Evolutionary conservation across 2,329 filamentous ascomycete species (phyloP), one percentile per base, ranked within the genome.

Genomic region (Tothia fuscella): DNA sequence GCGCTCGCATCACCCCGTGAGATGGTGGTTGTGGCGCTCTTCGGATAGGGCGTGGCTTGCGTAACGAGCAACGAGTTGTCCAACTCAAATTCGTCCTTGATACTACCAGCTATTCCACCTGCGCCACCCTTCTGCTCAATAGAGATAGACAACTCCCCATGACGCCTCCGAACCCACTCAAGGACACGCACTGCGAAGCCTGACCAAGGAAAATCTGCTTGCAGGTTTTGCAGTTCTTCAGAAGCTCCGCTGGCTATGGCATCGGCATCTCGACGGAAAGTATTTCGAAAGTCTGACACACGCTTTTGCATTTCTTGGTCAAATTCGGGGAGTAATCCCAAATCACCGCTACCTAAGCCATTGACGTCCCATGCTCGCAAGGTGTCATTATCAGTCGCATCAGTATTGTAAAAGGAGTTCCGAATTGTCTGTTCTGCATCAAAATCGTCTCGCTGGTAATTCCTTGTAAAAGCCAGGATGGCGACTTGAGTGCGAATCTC

Each of bases 401-500:
- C n/a, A 3, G 20, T 3, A 6, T 35, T 50, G 36, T 59, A 62
- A 40, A 76, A 75, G 0, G 65, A 50, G 0, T 56, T 51, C 2
- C 50, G 46, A 3, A 74, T 44, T 10, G 63, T 50, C 7, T 53
- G 50, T 10, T 63, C 52, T 3, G 67, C 62, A 46, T 66, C 51
- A 35, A 63, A 67, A 6, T 48, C 49, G 2, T 49, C 46, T 4
- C 55, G 49, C 21, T 56, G 43, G 22, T 56, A 47, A 6, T 56
- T 53, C 7, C 52, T 53, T 30, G 60, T 52, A 3, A 72, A 51
- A 5, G 59, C 52, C n/a, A 60, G 47, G 30, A 76, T 67, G n/a
- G 67, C 57, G 9, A 64, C 58, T 47, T 78, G 74, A 2, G 72
- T 76, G 2, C 72, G 65, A 17, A 78, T 59, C 5, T 72, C 67